Percentiles rank a stretch among this genome's conserved stretches.
phyloP scores from a whole-genome alignment of 148 eudicot species.

The Rhododendron kiyosumense region DNA sequence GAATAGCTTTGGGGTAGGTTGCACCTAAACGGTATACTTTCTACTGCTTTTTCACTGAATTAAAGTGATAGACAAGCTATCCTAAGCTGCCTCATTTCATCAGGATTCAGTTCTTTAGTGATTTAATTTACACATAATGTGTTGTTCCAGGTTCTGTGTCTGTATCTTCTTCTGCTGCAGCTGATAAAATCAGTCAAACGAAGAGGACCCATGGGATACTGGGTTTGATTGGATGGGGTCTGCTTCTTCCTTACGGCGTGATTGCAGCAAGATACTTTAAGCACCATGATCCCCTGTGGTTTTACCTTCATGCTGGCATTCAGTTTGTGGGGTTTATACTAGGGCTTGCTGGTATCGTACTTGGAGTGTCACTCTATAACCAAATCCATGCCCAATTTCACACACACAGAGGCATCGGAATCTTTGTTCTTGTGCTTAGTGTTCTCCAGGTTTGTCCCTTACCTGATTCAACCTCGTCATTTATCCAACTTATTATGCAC shows the following conservation, averaged over 20 bases:
- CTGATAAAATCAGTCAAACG: constrained; percentile 25
- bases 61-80: not conserved
- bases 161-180: constrained; percentile 12
- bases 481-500: not conserved
- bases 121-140: not conserved
- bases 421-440: constrained; percentile 59
- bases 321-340: constrained; percentile 76
- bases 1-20: not conserved
- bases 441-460: constrained; percentile 65
- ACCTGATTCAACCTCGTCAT: not conserved
- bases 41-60: not conserved
- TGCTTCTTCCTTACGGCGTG: constrained; percentile 80
- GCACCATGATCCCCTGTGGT: constrained; percentile 77
- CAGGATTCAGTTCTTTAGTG: not conserved
- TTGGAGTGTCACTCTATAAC: constrained; percentile 65
- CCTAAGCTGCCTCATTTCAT: not conserved
- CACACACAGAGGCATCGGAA: constrained; percentile 85
- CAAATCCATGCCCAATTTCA: constrained; percentile 47
- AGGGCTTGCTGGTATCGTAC: constrained; percentile 58
- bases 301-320: constrained; percentile 64
- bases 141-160: constrained; percentile 20
- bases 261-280: constrained; percentile 73
- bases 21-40: not conserved
- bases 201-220: constrained; percentile 74
- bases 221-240: constrained; percentile 82